Evolutionary conservation across 1,139 yeast species (phyloP).

Genomic region (Kodamaea plutei): DNA sequence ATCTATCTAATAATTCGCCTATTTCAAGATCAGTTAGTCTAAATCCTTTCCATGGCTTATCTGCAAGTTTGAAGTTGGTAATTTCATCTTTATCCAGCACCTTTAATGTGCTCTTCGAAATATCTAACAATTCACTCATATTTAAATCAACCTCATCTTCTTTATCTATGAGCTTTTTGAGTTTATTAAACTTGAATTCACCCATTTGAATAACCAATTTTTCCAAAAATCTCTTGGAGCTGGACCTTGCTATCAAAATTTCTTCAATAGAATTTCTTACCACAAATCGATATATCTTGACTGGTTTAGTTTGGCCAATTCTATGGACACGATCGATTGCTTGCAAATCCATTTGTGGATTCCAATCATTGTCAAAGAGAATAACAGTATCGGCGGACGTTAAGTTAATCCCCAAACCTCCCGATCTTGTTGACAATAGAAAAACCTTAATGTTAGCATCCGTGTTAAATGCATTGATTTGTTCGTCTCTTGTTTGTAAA

Average conservation of each 20-base stretch:
- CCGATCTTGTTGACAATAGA: constrained; percentile 84
- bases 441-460: constrained; percentile 45
- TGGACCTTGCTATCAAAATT: constrained; percentile 69
- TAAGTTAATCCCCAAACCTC: constrained; percentile 88
- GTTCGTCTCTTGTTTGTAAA: constrained; percentile 61
- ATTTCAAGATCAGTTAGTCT: constrained; percentile 39
- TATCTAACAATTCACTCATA: constrained; percentile 28
- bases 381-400: constrained; percentile 87
- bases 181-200: constrained; percentile 54
- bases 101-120: constrained; percentile 21
- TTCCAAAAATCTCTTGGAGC: constrained; percentile 74
- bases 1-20: constrained; percentile 52
- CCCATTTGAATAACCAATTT: constrained; percentile 84
- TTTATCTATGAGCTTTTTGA: constrained; percentile 21
- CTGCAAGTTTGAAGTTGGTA: constrained; percentile 10
- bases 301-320: constrained; percentile 85
- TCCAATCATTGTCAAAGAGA: constrained; percentile 92
- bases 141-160: constrained; percentile 14
- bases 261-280: constrained; percentile 81
- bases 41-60: no score
- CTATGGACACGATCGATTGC: constrained; percentile 96
- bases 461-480: constrained; percentile 52
- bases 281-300: constrained; percentile 72
- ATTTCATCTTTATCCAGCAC: constrained; percentile 13
- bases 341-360: constrained; percentile 93